phyloP scores from a whole-genome alignment of 257 asterid species.

The Primulina tabacum region DNA sequence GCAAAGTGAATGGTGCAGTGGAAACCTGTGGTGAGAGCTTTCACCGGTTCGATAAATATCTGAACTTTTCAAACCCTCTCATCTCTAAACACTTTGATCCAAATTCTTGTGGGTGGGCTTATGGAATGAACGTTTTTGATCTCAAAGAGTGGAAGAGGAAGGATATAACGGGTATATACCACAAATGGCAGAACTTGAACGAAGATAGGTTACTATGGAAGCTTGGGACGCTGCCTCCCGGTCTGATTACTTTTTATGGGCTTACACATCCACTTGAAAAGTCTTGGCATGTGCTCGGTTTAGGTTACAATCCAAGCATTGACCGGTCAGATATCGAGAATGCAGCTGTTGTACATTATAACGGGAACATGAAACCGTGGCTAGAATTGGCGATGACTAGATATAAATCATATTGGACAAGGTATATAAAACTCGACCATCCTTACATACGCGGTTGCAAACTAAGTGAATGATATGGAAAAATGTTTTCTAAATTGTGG shows the following conservation, averaged over 20 bases:
- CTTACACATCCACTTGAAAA: slow-evolving; percentile 89
- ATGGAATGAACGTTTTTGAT: slow-evolving; percentile 97
- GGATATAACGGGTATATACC: slow-evolving; percentile 98
- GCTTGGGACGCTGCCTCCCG: slow-evolving; percentile 98
- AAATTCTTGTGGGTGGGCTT: slow-evolving; percentile 99
- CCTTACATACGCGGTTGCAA: slow-evolving; percentile 72
- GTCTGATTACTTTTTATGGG: slow-evolving; percentile 86
- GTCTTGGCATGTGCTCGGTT: slow-evolving; percentile 97
- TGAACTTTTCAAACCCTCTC: slow-evolving; percentile 92
- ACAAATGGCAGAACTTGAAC: slow-evolving; percentile 95
- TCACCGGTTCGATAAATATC: slow-evolving; percentile 93
- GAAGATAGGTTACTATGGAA: slow-evolving; percentile 95
- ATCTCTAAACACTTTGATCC: slow-evolving; percentile 87
- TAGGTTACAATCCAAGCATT: slow-evolving; percentile 94
- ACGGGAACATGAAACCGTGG: slow-evolving; percentile 99
- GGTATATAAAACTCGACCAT: slow-evolving; percentile 76
- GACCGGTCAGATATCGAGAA: slow-evolving; percentile 75
- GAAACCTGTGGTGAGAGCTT: slow-evolving; percentile 98
- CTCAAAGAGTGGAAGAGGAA: slow-evolving; percentile 90
- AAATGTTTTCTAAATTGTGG: background rate
- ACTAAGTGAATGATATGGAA: slow-evolving; percentile 53
- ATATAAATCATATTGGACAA: slow-evolving; percentile 86
- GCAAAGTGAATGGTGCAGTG: slow-evolving; percentile 97
- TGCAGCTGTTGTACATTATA: slow-evolving; percentile 93
- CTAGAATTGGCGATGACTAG: slow-evolving; percentile 89